These are phyloP conservation scores for Phytophthora podocarpi DNA, from an alignment of 352 stramenopile species.

Conservation along the genomic window DNA sequence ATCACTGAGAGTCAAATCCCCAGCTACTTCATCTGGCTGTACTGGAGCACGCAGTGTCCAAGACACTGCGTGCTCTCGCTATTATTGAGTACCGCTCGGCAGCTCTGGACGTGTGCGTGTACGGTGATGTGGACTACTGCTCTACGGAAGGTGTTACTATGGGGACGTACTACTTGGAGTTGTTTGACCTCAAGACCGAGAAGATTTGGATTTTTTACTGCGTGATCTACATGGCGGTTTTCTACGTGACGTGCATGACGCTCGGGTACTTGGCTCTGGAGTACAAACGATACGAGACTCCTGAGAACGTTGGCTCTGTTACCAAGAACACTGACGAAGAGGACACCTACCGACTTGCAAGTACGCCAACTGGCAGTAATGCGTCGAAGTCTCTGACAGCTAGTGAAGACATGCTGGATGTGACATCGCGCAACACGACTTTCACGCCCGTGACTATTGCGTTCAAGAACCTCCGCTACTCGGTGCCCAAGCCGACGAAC, in stretches of 20 bases:
- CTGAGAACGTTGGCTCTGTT: constrained; percentile 10
- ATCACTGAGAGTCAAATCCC: constrained; percentile 61
- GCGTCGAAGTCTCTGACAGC: constrained; percentile 23
- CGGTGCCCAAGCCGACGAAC: constrained; percentile 24
- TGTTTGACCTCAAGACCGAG: constrained; percentile 43
- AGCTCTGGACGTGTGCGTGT: constrained; percentile 41
- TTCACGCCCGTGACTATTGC: constrained; percentile 24
- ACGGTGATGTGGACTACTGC: constrained; percentile 48
- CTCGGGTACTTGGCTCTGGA: constrained; percentile 44
- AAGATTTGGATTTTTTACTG: constrained; percentile 37
- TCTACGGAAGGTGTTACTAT: constrained; percentile 25
- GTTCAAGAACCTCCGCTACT: constrained; percentile 26
- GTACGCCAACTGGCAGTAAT: constrained; percentile 14
- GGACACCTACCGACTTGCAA: constrained; percentile 21
- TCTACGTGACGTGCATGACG: constrained; percentile 37
- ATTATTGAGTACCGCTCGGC: constrained; percentile 50
- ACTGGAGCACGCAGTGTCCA: constrained; percentile 70
- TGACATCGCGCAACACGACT: constrained; percentile 11
- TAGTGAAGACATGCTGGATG: constrained; percentile 30
- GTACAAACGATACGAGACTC: constrained; percentile 33
- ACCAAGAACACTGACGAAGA: constrained; percentile 15
- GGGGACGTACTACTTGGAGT: constrained; percentile 35
- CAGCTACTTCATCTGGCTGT: constrained; percentile 60
- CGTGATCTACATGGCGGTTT: constrained; percentile 38
- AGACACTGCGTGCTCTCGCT: constrained; percentile 43